Percentiles rank a stretch among this genome's conserved stretches.
Evolutionary conservation across 1,284 basidiomycete genomes (phyloP).

Genomic region (Amylostereum areolatum): DNA sequence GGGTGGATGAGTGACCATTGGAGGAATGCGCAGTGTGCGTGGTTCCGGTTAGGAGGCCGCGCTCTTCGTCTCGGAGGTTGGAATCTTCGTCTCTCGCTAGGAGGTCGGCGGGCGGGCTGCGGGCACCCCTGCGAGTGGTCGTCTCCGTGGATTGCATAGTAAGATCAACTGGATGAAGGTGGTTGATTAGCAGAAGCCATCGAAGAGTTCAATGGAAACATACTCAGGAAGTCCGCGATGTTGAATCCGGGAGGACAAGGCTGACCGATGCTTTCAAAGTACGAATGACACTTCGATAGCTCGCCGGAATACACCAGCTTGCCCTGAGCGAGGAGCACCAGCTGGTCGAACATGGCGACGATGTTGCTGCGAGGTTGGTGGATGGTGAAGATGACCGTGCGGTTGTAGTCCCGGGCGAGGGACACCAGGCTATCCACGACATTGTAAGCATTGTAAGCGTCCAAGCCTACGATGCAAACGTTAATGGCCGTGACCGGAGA

Average conservation of each 20-base stretch:
- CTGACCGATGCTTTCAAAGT: slow-evolving; percentile 76
- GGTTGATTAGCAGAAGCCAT: not conserved
- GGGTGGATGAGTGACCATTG: slow-evolving; percentile 25
- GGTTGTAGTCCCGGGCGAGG: slow-evolving; percentile 83
- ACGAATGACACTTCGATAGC: slow-evolving; percentile 67
- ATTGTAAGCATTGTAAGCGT: slow-evolving; percentile 93
- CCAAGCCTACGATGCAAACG: slow-evolving; percentile 54
- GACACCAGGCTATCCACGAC: slow-evolving; percentile 87
- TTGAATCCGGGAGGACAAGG: slow-evolving; percentile 95
- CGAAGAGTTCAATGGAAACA: slow-evolving; percentile 23
- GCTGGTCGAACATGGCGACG: slow-evolving; percentile 89
- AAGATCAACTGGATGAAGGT: slow-evolving; percentile 58
- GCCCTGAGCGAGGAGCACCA: slow-evolving; percentile 82
- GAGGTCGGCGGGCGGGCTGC: slow-evolving; percentile 31
- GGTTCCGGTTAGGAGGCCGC: slow-evolving; percentile 23
- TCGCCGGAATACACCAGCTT: slow-evolving; percentile 82
- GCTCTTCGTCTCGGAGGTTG: slow-evolving; percentile 62
- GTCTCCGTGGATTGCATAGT: slow-evolving; percentile 68
- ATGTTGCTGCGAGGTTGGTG: slow-evolving; percentile 99
- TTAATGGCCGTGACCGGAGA: not conserved
- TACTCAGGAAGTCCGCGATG: slow-evolving; percentile 91
- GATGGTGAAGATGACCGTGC: slow-evolving; percentile 96
- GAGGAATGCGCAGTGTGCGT: slow-evolving; percentile 28
- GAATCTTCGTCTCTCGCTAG: slow-evolving; percentile 31
- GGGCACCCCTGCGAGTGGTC: slow-evolving; percentile 18